Percentiles rank a stretch among this genome's conserved stretches.
Conservation (phyloP, 164 flowering plant species). For the Liriodendron chinense region DNA sequence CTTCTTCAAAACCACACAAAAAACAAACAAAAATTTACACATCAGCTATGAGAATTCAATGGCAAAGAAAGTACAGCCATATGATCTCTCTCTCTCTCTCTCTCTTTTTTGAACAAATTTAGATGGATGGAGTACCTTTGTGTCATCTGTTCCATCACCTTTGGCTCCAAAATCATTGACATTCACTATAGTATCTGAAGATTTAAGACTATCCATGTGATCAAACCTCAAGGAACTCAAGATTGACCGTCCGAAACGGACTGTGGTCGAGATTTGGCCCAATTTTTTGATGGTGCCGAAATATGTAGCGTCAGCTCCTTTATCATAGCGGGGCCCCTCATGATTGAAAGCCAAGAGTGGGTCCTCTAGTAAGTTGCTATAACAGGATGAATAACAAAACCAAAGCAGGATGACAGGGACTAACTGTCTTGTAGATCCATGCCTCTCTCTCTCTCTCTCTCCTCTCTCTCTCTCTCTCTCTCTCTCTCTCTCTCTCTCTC, state of each 20-base stretch:
- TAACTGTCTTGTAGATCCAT: slow-evolving; percentile 17
- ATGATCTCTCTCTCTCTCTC: not conserved
- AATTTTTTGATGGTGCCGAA: slow-evolving; percentile 17
- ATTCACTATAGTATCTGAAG: not conserved
- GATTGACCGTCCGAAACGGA: slow-evolving; percentile 9
- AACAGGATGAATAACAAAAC: slow-evolving; percentile 15
- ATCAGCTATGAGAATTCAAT: not conserved
- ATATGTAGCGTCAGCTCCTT: slow-evolving; percentile 31
- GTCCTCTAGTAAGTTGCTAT: slow-evolving; percentile 15
- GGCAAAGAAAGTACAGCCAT: not conserved
- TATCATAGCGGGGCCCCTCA: slow-evolving; percentile 2
- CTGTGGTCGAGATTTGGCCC: slow-evolving; percentile 10
- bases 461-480: not conserved
- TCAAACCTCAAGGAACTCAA: slow-evolving; percentile 1
- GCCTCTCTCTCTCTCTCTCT: slow-evolving; percentile 5
- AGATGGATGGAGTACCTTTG: slow-evolving; percentile 3
- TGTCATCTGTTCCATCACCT: slow-evolving; percentile 15
- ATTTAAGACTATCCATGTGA: not conserved
- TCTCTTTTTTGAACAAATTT: too few relatives aligned
- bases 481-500: too few relatives aligned
- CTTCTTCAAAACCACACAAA: not conserved
- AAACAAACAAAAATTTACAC: not conserved
- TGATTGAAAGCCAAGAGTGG: slow-evolving; percentile 12
- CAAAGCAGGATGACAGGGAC: slow-evolving; percentile 15
- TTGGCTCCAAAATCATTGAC: slow-evolving; percentile 15